Evolutionary conservation across 345 rosid genomes (phyloP).

Genomic region (Boechera divaricarpa): DNA sequence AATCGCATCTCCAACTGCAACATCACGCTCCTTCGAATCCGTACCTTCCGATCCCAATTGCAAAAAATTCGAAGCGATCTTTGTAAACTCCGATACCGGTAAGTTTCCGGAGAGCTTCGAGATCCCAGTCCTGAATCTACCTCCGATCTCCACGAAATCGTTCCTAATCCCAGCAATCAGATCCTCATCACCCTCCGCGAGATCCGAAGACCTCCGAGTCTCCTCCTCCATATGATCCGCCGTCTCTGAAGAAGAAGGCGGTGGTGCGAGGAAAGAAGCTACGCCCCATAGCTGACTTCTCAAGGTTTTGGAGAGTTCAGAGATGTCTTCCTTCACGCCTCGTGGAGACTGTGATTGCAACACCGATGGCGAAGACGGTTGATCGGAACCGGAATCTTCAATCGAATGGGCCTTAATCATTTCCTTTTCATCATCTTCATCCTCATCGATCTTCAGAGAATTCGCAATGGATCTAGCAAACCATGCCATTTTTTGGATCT

Average conservation of each 20-base stretch:
- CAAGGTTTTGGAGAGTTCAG: conserved; percentile 74
- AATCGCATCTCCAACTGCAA: conserved; percentile 46
- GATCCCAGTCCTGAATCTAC: conserved; percentile 56
- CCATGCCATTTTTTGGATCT: conserved; percentile 70
- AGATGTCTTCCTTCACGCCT: conserved; percentile 87
- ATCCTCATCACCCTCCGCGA: conserved; percentile 38
- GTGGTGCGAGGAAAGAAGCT: conserved; percentile 89
- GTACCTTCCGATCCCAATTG: conserved; percentile 52
- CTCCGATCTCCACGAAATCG: conserved; percentile 58
- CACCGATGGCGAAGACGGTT: conserved; percentile 35
- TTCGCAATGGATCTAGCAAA: conserved; percentile 77
- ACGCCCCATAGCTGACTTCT: conserved; percentile 89
- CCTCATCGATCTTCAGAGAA: conserved; percentile 79
- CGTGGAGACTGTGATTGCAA: conserved; percentile 54
- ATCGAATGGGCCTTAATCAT: background rate
- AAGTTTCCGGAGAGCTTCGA: conserved; percentile 75
- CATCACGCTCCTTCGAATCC: conserved; percentile 44
- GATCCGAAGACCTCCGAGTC: conserved; percentile 46
- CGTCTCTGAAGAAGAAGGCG: conserved; percentile 41
- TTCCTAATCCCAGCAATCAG: conserved; percentile 42
- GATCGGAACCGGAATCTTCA: conserved; percentile 31
- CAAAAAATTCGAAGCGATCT: conserved; percentile 55
- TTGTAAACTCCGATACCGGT: conserved; percentile 51
- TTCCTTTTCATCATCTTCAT: conserved; percentile 43
- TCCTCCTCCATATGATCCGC: conserved; percentile 47